Evolutionary conservation across 2,329 filamentous ascomycete species (phyloP).

Genomic region (Neofusicoccum sp.): DNA sequence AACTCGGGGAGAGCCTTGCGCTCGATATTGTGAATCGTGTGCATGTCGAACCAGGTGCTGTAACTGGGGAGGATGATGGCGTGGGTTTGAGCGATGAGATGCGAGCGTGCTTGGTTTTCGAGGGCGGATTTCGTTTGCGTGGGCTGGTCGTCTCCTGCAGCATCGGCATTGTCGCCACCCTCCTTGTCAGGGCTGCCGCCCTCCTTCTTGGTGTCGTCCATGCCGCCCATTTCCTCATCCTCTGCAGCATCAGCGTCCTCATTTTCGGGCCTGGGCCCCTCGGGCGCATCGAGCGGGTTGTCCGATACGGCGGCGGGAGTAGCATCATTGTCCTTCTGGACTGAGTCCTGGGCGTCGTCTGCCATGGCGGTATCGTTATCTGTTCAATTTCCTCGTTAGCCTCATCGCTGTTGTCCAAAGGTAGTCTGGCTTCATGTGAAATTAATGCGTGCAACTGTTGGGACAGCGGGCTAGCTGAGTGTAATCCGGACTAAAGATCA

Average conservation of each 20-base stretch:
- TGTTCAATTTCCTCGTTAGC: not conserved
- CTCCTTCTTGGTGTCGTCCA: constrained; percentile 39
- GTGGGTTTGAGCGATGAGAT: constrained; percentile 90
- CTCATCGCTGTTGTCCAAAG: too few relatives aligned
- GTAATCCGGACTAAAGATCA: too few relatives aligned
- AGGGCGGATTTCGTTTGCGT: constrained; percentile 75
- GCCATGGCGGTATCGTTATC: constrained; percentile 57
- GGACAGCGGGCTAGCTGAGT: too few relatives aligned
- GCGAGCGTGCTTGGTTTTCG: constrained; percentile 84
- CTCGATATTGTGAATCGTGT: constrained; percentile 83
- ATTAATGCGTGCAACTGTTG: not conserved
- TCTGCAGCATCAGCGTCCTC: constrained; percentile 61
- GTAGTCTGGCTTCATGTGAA: not conserved
- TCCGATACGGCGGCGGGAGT: constrained; percentile 57
- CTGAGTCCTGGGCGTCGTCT: constrained; percentile 47
- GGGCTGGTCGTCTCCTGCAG: constrained; percentile 53
- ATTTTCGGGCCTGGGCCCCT: constrained; percentile 56
- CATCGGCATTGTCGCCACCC: constrained; percentile 29
- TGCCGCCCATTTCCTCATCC: constrained; percentile 66
- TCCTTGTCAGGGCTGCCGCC: constrained; percentile 26
- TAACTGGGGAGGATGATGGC: constrained; percentile 97
- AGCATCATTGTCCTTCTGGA: constrained; percentile 36
- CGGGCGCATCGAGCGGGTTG: constrained; percentile 68
- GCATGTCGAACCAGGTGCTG: constrained; percentile 99
- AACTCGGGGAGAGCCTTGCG: constrained; percentile 95